Evolutionary conservation across 78 protist species (phyloP).

Genomic region (Guillardia theta): DNA sequence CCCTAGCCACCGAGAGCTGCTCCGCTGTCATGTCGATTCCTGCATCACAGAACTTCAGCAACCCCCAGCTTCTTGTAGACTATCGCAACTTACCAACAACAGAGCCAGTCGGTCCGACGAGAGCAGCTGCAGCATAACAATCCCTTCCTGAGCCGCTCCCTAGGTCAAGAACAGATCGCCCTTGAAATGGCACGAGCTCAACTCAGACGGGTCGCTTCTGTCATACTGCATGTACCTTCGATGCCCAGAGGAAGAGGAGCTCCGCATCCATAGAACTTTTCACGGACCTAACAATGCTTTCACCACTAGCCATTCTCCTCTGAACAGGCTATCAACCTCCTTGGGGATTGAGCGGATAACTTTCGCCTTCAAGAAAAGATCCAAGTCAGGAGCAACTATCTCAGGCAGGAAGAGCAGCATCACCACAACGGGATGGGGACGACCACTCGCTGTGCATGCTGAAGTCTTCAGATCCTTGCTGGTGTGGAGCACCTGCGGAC

Average conservation of each 20-base stretch:
- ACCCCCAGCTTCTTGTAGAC: neutral
- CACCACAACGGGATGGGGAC: slow-evolving; percentile 41
- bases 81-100: neutral
- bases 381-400: slow-evolving; percentile 48
- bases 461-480: slow-evolving; percentile 69
- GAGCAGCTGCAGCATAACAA: slow-evolving; percentile 41
- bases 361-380: slow-evolving; percentile 38
- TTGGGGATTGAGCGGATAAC: slow-evolving; percentile 42
- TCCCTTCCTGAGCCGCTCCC: slow-evolving; percentile 85
- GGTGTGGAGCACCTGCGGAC: neutral
- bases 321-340: no score
- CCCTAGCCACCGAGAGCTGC: slow-evolving; percentile 53
- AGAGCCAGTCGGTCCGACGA: slow-evolving; percentile 60
- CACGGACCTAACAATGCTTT: no score
- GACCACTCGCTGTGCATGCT: slow-evolving; percentile 59
- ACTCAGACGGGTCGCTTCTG: no score
- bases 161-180: slow-evolving; percentile 80
- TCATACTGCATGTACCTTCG: no score
- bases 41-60: no score
- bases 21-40: slow-evolving; percentile 88
- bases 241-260: slow-evolving; percentile 40
- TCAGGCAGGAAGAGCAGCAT: slow-evolving; percentile 26
- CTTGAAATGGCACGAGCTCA: no score
- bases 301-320: no score
- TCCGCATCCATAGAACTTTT: slow-evolving; percentile 82